Percentiles rank a stretch among this genome's conserved stretches.
Evolutionary conservation across 768 basidiomycete genomes (phyloP).

Genomic region (Tylopilus subfusipes): DNA sequence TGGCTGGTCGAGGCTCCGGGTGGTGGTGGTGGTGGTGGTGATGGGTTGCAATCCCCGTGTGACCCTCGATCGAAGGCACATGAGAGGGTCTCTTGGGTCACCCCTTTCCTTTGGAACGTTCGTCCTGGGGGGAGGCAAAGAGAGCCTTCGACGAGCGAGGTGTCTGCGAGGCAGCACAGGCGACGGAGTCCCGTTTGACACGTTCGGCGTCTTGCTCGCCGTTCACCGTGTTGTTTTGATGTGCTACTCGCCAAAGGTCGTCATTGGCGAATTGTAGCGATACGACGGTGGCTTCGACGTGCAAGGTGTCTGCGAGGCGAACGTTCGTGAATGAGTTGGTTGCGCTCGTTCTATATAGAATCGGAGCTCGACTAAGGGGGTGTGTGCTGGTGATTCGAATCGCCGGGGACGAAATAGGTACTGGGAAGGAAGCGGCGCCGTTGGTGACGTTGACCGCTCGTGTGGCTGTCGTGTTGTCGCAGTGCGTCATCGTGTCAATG

Average conservation of each 20-base stretch:
- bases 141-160: constrained; percentile 14
- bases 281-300: neutral
- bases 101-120: constrained; percentile 7
- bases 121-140: neutral
- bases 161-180: constrained; percentile 19
- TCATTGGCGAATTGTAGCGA: neutral
- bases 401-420: too few relatives aligned
- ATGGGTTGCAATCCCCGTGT: constrained; percentile 1
- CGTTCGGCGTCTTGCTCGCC: constrained; percentile 14
- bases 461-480: constrained; percentile 1
- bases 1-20: neutral
- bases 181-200: neutral
- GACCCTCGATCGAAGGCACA: constrained; percentile 13
- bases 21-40: neutral
- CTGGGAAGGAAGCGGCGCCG: neutral
- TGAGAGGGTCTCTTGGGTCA: constrained; percentile 10
- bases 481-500: constrained; percentile 4
- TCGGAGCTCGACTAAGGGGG: neutral
- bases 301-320: constrained; percentile 15
- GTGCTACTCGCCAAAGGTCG: neutral
- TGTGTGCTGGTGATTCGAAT: constrained; percentile 1
- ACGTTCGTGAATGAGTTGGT: constrained; percentile 8
- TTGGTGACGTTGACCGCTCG: constrained; percentile 8
- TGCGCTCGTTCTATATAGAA: constrained; percentile 1
- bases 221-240: constrained; percentile 1